phyloP scores from a whole-genome alignment of 306 rosid species.

The Prunus kanzakura region DNA sequence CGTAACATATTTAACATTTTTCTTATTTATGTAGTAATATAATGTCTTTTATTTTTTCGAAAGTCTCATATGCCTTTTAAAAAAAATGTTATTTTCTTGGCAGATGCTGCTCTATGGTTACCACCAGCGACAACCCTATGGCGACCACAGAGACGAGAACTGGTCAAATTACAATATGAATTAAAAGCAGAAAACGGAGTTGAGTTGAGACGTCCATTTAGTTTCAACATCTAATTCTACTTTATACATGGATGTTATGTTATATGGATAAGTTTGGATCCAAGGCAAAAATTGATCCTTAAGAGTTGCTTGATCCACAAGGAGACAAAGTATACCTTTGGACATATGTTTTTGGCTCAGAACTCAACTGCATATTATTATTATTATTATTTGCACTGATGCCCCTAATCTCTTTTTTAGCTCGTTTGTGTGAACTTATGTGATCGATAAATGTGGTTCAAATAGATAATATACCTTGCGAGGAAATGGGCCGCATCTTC shows the following conservation, averaged over 20 bases:
- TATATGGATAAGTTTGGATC: background rate
- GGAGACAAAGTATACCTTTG: conserved; percentile 20
- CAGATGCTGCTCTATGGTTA: background rate
- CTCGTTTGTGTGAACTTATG: background rate
- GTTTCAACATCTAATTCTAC: background rate
- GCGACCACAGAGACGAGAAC: background rate
- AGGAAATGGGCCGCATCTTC: background rate
- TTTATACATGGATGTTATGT: background rate
- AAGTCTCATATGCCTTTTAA: too few relatives aligned
- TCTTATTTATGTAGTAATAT: too few relatives aligned
- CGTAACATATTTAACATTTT: too few relatives aligned
- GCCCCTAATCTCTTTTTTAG: background rate
- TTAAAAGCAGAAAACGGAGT: background rate
- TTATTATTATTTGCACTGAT: background rate
- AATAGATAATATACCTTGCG: background rate
- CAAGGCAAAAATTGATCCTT: conserved; percentile 6
- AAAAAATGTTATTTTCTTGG: background rate
- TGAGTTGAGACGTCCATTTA: background rate
- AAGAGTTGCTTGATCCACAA: conserved; percentile 29
- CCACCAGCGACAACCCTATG: background rate
- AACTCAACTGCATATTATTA: conserved; percentile 7
- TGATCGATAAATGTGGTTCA: background rate
- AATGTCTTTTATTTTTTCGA: too few relatives aligned
- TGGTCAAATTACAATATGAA: background rate
- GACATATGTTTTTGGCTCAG: conserved; percentile 28